A percentile compares a stretch with the other conserved stretches of the same genome.
These are phyloP conservation scores for Martensiomyces pterosporus DNA, from an alignment of 192 early-diverging fungal species.

Conservation along the genomic window DNA sequence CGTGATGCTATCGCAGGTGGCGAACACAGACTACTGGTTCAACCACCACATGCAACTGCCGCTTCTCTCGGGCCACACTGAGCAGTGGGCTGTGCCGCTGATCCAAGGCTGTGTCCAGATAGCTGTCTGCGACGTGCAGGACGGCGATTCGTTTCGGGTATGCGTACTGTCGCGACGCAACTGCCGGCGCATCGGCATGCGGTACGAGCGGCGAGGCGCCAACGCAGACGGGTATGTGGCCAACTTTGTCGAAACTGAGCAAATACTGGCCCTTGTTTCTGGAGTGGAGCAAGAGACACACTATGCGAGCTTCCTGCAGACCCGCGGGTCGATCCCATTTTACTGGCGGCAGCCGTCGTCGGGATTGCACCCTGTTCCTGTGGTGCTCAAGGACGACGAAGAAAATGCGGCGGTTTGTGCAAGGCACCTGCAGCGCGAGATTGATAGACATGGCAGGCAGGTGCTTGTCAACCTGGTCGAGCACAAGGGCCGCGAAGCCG, in stretches of 20 bases:
- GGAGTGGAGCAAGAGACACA: conserved; percentile 41
- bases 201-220: conserved; percentile 87
- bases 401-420: conserved; percentile 56
- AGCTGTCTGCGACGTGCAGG: conserved; percentile 54
- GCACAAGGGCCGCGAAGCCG: conserved; percentile 60
- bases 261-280: conserved; percentile 63
- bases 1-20: conserved; percentile 8
- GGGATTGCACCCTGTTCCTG: conserved; percentile 62
- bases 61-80: conserved; percentile 5
- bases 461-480: conserved; percentile 66
- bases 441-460: conserved; percentile 52
- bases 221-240: conserved; percentile 83
- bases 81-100: conserved; percentile 47
- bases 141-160: conserved; percentile 59
- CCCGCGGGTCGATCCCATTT: conserved; percentile 82
- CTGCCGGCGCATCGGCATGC: conserved; percentile 57
- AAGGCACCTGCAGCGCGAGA: conserved; percentile 55
- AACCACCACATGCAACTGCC: conserved; percentile 27
- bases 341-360: conserved; percentile 73
- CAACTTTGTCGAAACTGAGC: conserved; percentile 98
- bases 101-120: conserved; percentile 70
- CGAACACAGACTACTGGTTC: conserved; percentile 40
- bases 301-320: conserved; percentile 80
- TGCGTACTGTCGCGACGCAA: conserved; percentile 67
- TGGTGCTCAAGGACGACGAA: conserved; percentile 49